A percentile compares a stretch with the other conserved stretches of the same genome.
Evolutionary conservation across 257 asterid species (phyloP).

Genomic region (Nicotiana knightiana): DNA sequence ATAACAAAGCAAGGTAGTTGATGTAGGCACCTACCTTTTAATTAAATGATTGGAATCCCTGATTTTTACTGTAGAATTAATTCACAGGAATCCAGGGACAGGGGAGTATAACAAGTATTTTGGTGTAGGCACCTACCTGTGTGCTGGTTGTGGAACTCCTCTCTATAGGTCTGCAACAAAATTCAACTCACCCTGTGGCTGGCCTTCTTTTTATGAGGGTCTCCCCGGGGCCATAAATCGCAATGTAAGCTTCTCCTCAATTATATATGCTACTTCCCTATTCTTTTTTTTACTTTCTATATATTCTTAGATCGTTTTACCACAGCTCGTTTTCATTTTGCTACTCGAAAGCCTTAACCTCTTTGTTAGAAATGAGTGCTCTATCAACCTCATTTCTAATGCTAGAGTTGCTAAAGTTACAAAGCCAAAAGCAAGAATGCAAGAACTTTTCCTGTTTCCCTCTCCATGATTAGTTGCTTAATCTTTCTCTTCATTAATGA

Average conservation of each 20-base stretch:
- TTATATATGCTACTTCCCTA: neutral
- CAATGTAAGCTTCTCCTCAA: slow-evolving; percentile 38
- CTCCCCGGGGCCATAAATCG: slow-evolving; percentile 84
- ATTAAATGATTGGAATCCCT: neutral
- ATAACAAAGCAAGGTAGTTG: neutral
- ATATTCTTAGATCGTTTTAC: neutral
- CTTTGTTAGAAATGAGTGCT: neutral
- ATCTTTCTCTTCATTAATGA: neutral
- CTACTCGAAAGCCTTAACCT: neutral
- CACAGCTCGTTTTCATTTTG: neutral
- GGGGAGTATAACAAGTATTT: slow-evolving; percentile 71
- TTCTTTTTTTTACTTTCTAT: neutral
- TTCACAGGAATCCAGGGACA: slow-evolving; percentile 69
- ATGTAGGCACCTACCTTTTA: neutral
- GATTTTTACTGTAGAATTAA: neutral
- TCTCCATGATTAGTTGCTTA: neutral
- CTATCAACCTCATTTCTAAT: neutral
- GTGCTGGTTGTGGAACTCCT: slow-evolving; percentile 91
- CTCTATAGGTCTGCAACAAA: slow-evolving; percentile 76
- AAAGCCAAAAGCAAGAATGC: neutral
- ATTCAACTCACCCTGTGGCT: slow-evolving; percentile 88
- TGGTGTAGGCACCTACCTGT: slow-evolving; percentile 62
- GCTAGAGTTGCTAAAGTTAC: neutral
- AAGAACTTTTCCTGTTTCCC: neutral
- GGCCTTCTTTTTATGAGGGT: slow-evolving; percentile 96